A percentile compares a stretch with the other conserved stretches of the same genome.
These are phyloP conservation scores for Volvariella volvacea DNA, from an alignment of 1,284 basidiomycete genomes.

Conservation along the genomic window DNA sequence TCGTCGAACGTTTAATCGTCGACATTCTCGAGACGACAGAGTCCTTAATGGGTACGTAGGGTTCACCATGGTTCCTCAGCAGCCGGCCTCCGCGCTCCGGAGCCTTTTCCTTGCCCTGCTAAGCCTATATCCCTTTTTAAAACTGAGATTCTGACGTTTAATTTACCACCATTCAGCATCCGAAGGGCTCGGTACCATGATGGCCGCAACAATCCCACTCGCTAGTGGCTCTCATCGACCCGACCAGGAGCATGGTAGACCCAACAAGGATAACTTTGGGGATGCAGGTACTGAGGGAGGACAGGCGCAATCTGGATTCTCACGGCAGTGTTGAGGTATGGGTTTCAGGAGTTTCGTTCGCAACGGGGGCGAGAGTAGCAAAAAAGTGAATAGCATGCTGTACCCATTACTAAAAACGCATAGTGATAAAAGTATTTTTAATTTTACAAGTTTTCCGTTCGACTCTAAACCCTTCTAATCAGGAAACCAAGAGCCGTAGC, in stretches of 20 bases:
- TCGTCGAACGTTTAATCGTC: constrained; percentile 35
- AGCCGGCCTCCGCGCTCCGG: no score
- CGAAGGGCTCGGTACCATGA: constrained; percentile 13
- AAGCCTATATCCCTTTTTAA: constrained; percentile 1
- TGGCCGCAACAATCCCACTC: constrained; percentile 8
- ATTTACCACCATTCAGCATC: constrained; percentile 4
- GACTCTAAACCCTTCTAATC: no score
- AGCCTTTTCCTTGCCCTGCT: not conserved
- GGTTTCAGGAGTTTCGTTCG: not conserved
- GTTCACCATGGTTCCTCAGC: constrained; percentile 4
- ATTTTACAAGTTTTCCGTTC: no score
- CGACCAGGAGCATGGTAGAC: constrained; percentile 28
- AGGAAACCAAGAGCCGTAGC: no score
- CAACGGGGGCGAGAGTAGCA: not conserved
- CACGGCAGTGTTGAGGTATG: constrained; percentile 25
- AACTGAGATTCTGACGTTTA: not conserved
- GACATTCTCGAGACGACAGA: constrained; percentile 38
- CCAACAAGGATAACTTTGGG: constrained; percentile 28
- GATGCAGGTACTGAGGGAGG: constrained; percentile 13
- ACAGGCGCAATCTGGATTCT: constrained; percentile 23
- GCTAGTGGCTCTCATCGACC: constrained; percentile 23
- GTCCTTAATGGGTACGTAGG: constrained; percentile 26
- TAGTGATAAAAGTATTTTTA: no score
- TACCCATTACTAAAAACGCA: no score
- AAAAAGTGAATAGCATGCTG: no score